Percentiles rank a stretch among this genome's conserved stretches.
phyloP scores from a whole-genome alignment of 352 stramenopile genomes.

The Saprolegnia parasitica region DNA sequence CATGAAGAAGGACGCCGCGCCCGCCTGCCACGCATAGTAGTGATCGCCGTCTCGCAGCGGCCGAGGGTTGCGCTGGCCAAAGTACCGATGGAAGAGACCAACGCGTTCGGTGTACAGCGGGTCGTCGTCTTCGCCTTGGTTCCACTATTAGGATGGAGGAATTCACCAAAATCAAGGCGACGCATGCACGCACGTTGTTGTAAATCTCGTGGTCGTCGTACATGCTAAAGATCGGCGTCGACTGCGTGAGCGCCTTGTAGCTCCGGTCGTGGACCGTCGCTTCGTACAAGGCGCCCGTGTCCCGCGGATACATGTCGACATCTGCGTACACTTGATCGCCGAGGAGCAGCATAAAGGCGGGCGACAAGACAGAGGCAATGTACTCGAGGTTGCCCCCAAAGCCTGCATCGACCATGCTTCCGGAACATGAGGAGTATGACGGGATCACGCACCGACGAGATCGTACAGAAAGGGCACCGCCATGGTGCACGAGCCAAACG shows the following conservation, averaged over 20 bases:
- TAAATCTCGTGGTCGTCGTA: conserved; percentile 27
- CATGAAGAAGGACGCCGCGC: conserved; percentile 24
- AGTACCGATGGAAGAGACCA: not conserved
- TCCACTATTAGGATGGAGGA: conserved; percentile 13
- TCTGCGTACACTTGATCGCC: conserved; percentile 24
- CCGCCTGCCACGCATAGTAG: conserved; percentile 13
- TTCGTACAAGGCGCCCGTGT: conserved; percentile 3
- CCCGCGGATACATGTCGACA: not conserved
- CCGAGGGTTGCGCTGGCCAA: conserved; percentile 14
- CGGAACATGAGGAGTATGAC: not conserved
- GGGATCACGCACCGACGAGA: not conserved
- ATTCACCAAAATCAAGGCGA: not conserved
- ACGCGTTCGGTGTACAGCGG: conserved; percentile 9
- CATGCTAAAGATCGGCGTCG: conserved; percentile 19
- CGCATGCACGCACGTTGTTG: conserved; percentile 2
- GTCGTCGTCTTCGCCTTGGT: not conserved
- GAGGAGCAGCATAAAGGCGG: conserved; percentile 23
- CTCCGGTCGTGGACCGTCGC: conserved; percentile 6
- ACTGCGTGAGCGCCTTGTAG: not conserved
- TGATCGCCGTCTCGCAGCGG: not conserved
- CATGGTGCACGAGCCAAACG: conserved; percentile 25
- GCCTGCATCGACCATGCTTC: not conserved
- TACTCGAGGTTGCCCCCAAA: conserved; percentile 18
- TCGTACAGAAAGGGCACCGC: conserved; percentile 6
- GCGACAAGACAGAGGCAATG: not conserved